Evolutionary conservation across 192 early-diverging fungal species (phyloP).

Genomic region (Umbelopsis ramanniana): DNA sequence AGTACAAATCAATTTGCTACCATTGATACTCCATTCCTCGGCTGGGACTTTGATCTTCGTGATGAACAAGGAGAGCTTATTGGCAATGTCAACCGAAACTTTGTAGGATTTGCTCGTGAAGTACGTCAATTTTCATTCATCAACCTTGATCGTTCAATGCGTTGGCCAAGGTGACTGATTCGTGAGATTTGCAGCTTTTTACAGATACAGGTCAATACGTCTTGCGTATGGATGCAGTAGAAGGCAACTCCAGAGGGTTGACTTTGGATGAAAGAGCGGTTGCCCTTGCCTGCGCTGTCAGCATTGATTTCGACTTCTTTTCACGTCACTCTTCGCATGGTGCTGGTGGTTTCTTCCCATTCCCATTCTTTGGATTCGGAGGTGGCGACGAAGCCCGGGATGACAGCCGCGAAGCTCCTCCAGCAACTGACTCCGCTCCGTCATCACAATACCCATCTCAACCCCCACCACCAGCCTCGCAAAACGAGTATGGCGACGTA

Average conservation of each 20-base stretch:
- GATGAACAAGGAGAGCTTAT: conserved; percentile 56
- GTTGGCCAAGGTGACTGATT: too few species aligned
- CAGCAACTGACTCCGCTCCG: neutral
- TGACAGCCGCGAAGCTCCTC: neutral
- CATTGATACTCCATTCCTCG: conserved; percentile 71
- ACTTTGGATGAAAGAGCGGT: conserved; percentile 82
- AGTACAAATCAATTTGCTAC: conserved; percentile 63
- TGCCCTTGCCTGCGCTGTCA: conserved; percentile 79
- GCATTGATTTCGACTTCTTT: conserved; percentile 91
- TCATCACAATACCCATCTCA: conserved; percentile 15
- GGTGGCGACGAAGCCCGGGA: neutral
- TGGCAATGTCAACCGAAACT: conserved; percentile 75
- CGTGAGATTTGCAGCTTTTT: conserved; percentile 55
- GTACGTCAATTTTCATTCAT: conserved; percentile 32
- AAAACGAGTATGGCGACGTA: conserved; percentile 46
- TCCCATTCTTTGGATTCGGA: conserved; percentile 44
- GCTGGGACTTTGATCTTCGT: conserved; percentile 80
- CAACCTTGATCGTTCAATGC: too few species aligned
- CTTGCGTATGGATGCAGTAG: conserved; percentile 70
- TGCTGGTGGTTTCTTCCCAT: conserved; percentile 47
- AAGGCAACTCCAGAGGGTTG: conserved; percentile 53
- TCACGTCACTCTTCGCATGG: conserved; percentile 67
- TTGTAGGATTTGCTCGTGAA: conserved; percentile 81
- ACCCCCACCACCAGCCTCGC: conserved; percentile 2
- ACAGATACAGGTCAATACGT: conserved; percentile 87